Percentiles rank a stretch among this genome's conserved stretches.
These are phyloP conservation scores for Pestalotiopsis sp. DNA, from an alignment of 2,329 filamentous ascomycete genomes.

Conservation along the genomic window DNA sequence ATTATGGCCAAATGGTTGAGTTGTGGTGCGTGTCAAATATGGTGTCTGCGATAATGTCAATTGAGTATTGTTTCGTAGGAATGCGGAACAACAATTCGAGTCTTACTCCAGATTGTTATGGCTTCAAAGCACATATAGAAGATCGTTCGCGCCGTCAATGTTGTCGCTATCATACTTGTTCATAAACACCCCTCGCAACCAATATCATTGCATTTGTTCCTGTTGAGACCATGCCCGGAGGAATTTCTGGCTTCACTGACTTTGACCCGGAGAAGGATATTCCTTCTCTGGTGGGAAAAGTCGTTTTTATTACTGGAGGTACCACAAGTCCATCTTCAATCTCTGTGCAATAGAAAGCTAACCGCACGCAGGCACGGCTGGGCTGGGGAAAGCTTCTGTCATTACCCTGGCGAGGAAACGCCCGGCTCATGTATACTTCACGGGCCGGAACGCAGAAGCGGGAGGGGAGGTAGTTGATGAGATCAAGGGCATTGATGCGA, in stretches of 20 bases:
- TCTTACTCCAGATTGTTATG: no score
- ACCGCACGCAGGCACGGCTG: constrained; percentile 34
- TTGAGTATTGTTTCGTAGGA: no score
- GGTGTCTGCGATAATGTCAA: not conserved
- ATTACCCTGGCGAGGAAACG: constrained; percentile 42
- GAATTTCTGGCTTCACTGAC: constrained; percentile 15
- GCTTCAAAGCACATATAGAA: no score
- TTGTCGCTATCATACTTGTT: not conserved
- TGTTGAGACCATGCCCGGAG: not conserved
- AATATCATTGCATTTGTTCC: not conserved
- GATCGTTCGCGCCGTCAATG: no score
- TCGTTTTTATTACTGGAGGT: constrained; percentile 47
- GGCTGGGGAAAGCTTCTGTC: constrained; percentile 45
- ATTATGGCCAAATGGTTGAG: not conserved
- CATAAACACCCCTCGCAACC: not conserved
- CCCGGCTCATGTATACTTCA: constrained; percentile 57
- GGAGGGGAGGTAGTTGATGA: constrained; percentile 42
- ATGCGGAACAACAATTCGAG: no score
- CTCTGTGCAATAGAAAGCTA: not conserved
- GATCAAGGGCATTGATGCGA: constrained; percentile 27
- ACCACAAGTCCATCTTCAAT: constrained; percentile 7
- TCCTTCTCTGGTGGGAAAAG: constrained; percentile 38
- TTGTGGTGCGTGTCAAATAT: not conserved
- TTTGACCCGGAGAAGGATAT: constrained; percentile 39
- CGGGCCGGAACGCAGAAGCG: constrained; percentile 49